phyloP scores from a whole-genome alignment of 202 grass and related monocot species.

The Zizania palustris region DNA sequence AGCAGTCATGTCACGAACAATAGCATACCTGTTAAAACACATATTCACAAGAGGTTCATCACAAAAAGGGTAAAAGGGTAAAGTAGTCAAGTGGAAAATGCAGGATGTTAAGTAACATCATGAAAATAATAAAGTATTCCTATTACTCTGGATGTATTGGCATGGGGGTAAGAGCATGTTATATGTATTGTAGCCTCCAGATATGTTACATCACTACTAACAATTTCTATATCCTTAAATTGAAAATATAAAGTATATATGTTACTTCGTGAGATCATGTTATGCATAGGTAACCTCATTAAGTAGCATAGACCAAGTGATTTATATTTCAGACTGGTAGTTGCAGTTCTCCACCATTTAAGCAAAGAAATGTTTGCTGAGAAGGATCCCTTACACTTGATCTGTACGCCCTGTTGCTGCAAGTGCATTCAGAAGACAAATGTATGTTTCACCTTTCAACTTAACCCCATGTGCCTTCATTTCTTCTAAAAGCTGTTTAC shows the following conservation, averaged over 20 bases:
- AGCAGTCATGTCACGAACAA: constrained; percentile 96
- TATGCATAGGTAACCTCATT: constrained; percentile 18
- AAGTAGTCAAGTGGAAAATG: constrained; percentile 6
- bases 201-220: constrained; percentile 20
- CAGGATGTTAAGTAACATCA: background rate
- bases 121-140: background rate
- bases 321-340: constrained; percentile 1
- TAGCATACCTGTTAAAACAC: constrained; percentile 70
- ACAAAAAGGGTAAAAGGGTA: constrained; percentile 12
- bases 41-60: constrained; percentile 23
- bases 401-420: constrained; percentile 76
- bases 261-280: constrained; percentile 2
- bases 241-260: constrained; percentile 14
- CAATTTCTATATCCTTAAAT: background rate
- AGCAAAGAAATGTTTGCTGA: constrained; percentile 1
- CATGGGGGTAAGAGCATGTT: constrained; percentile 21
- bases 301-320: constrained; percentile 13
- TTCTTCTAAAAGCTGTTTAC: constrained; percentile 88
- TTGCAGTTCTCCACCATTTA: constrained; percentile 27
- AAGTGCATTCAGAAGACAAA: constrained; percentile 91
- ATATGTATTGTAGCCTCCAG: constrained; percentile 3
- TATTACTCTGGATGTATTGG: constrained; percentile 20
- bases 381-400: constrained; percentile 77
- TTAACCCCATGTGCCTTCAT: constrained; percentile 90
- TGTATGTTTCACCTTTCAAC: constrained; percentile 92